These are phyloP conservation scores for Rubus idaeus DNA, from an alignment of 306 rosid species.

Conservation along the genomic window DNA sequence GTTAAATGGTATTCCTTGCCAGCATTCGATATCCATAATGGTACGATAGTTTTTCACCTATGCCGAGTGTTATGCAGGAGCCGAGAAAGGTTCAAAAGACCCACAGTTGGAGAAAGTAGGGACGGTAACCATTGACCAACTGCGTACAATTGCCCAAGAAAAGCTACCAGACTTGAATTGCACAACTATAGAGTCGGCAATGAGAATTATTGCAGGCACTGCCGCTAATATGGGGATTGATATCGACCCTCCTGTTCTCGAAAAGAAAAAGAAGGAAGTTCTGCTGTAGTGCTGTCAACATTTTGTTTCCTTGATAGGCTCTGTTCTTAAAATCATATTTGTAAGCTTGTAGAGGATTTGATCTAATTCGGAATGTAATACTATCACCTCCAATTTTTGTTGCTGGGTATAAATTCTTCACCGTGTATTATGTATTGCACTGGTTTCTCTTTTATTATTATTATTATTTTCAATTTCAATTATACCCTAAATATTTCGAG, in stretches of 20 bases:
- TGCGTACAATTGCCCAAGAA: conserved; percentile 79
- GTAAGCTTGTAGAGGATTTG: conserved; percentile 20
- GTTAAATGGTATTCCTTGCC: neutral
- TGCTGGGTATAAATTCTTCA: conserved; percentile 3
- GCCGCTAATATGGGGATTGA: conserved; percentile 99
- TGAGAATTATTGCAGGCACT: conserved; percentile 97
- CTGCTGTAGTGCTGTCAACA: conserved; percentile 26
- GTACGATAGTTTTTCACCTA: neutral
- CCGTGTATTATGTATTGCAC: neutral
- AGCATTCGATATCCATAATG: neutral
- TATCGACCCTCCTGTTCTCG: conserved; percentile 89
- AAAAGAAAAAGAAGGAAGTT: conserved; percentile 62
- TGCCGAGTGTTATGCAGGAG: conserved; percentile 53
- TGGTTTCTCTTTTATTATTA: neutral
- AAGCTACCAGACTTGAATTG: conserved; percentile 96
- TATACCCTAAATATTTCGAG: no score
- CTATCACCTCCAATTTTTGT: neutral
- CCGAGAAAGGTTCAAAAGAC: conserved; percentile 91
- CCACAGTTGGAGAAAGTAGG: conserved; percentile 79
- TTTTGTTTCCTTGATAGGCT: conserved; percentile 18
- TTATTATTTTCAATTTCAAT: neutral
- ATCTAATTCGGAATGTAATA: conserved; percentile 2
- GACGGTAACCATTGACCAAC: conserved; percentile 79
- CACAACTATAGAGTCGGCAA: conserved; percentile 78
- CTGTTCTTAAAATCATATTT: neutral